Base-by-base conservation (phyloP, 495 filamentous ascomycete species). In the Lophium mytilinum region DNA sequence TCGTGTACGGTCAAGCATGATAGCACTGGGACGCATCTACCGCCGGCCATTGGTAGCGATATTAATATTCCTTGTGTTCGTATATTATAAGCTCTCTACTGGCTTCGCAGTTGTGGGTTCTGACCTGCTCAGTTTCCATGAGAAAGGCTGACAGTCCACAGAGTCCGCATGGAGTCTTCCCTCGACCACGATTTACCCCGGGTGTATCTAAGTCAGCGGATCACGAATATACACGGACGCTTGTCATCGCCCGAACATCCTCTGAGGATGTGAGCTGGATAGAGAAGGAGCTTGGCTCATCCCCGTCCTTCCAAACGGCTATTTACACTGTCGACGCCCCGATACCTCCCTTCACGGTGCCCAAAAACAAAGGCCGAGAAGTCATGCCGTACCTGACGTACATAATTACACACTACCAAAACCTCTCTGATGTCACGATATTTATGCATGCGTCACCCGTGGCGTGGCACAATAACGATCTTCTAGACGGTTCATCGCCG, bases 321-420 rank as follows among this genome's bases (percentile, higher is more conserved):
- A 19, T 54, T 37, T 54, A 54, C 52, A 45, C 36, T 37, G 52
- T 54, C 36, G 36, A 48, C 49, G 21, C 49, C 9, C 33, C 49
- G 1, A 48, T 34, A 10, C 6, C 52, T 18, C 52, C 52, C 52
- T 40, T 19, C 41, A 33, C 37, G 15, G 43, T 56, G 4, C 53
- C 53, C 14, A 6, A 37, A 18, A 56, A 56, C 34, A 56, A 56
- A 40, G 53, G 53, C 14, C 53, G 50, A 34, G 45, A 48, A 24
- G 45, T 48, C 14, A 48, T 48, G 45, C 45, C 45, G 4, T 48
- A 48, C 45, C 30, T 56, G 6, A 56, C 53, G 4, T 50, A 56
- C 45, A 47, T 56, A 34, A 45, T 56, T 24, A 35, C 14, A 12
- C 53, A 56, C 34, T 56, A 56, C 43, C 18, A 56, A 4, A 56